These are phyloP conservation scores for Cudoniella acicularis DNA, from an alignment of 495 filamentous ascomycete genomes.

Conservation along the genomic window DNA sequence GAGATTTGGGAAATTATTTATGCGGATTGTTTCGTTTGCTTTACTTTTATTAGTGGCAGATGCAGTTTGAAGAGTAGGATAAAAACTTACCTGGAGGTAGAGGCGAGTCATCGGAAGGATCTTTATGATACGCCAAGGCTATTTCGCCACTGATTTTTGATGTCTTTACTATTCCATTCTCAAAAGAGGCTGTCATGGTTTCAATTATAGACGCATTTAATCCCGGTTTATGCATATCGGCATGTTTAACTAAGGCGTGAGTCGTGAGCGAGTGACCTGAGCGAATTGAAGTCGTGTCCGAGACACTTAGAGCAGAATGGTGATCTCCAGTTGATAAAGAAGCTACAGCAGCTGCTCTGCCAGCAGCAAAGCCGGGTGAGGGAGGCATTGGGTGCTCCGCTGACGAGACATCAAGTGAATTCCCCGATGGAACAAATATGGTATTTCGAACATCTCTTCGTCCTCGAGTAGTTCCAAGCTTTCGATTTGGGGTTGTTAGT, in stretches of 20 bases:
- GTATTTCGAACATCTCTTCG: conserved; percentile 89
- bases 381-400: conserved; percentile 41
- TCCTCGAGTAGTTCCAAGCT: conserved; percentile 76
- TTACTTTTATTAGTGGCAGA: conserved; percentile 17
- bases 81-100: conserved; percentile 29
- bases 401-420: conserved; percentile 21
- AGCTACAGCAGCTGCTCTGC: conserved; percentile 35
- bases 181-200: conserved; percentile 80
- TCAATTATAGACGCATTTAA: conserved; percentile 91
- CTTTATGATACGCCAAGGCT: conserved; percentile 76
- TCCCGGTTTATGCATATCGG: conserved; percentile 76
- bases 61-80: not conserved
- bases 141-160: conserved; percentile 85
- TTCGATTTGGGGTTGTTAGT: conserved; percentile 57
- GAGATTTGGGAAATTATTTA: conserved; percentile 87
- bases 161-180: conserved; percentile 64
- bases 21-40: conserved; percentile 65
- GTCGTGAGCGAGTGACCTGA: conserved; percentile 76
- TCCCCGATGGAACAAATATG: conserved; percentile 61
- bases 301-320: conserved; percentile 39
- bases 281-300: conserved; percentile 88
- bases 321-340: conserved; percentile 50
- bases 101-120: conserved; percentile 40
- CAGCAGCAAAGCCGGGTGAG: conserved; percentile 40
- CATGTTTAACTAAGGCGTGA: conserved; percentile 61